These are phyloP conservation scores for Zymoseptoria passerinii DNA, from an alignment of 2,329 filamentous ascomycete genomes.

Conservation along the genomic window DNA sequence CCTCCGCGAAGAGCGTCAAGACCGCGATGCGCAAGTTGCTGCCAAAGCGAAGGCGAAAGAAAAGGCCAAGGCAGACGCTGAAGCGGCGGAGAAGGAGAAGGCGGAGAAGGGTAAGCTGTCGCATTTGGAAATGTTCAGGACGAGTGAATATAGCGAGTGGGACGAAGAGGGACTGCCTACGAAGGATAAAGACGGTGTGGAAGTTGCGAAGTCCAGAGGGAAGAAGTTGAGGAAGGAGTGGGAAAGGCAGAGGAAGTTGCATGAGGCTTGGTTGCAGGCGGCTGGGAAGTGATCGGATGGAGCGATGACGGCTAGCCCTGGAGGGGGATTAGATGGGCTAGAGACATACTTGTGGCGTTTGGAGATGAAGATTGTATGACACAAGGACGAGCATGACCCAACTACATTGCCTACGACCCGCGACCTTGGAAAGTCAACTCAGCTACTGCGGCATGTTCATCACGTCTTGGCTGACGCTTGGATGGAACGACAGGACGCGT, in stretches of 20 bases:
- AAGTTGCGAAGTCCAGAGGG: conserved; percentile 66
- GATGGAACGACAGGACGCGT: too few species aligned
- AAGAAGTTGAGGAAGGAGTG: conserved; percentile 87
- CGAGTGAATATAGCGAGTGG: conserved; percentile 63
- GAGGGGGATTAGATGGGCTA: too few species aligned
- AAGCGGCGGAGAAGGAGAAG: conserved; percentile 40
- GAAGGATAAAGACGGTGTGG: conserved; percentile 66
- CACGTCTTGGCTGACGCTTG: too few species aligned
- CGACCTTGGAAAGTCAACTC: too few species aligned
- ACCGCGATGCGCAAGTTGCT: conserved; percentile 47
- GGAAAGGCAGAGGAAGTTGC: conserved; percentile 80
- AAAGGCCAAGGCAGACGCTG: conserved; percentile 46
- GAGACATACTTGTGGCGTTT: too few species aligned
- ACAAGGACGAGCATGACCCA: too few species aligned
- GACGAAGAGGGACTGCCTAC: conserved; percentile 74
- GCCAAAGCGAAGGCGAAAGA: conserved; percentile 39
- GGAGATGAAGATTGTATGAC: too few species aligned
- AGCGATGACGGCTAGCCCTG: too few species aligned
- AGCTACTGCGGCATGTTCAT: too few species aligned
- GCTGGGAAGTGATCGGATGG: too few species aligned
- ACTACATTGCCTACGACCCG: too few species aligned
- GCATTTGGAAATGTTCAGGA: conserved; percentile 51
- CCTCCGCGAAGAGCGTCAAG: conserved; percentile 43
- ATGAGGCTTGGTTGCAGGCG: conserved; percentile 49
- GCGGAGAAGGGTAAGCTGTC: conserved; percentile 50